Evolutionary conservation across 2,329 filamentous ascomycete species (phyloP).

Genomic region (Colletotrichum liaoningense): DNA sequence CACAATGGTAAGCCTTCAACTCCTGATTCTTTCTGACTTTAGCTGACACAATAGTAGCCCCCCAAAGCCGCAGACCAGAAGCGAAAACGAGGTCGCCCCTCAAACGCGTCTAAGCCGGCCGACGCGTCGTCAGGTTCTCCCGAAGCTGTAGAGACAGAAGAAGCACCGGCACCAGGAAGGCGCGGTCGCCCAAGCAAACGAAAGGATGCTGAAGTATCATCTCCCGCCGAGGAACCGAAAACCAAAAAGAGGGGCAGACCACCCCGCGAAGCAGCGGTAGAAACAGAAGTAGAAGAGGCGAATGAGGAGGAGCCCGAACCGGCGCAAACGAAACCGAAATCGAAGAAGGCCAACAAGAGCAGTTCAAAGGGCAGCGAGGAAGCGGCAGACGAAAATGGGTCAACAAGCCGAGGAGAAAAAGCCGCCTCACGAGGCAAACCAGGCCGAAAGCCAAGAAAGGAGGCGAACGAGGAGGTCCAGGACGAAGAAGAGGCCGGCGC

Average conservation of each 20-base stretch:
- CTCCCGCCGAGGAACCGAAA: slow-evolving; percentile 1
- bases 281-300: not conserved
- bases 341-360: not conserved
- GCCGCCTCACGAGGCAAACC: not conserved
- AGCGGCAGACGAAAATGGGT: not conserved
- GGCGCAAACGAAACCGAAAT: slow-evolving; percentile 1
- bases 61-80: slow-evolving; percentile 44
- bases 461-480: not conserved
- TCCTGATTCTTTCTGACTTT: not conserved
- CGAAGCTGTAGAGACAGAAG: slow-evolving; percentile 35
- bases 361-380: not conserved
- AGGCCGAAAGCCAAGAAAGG: slow-evolving; percentile 6
- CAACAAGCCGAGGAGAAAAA: not conserved
- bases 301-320: slow-evolving; percentile 1
- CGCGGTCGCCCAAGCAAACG: slow-evolving; percentile 42
- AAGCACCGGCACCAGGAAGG: slow-evolving; percentile 39
- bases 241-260: slow-evolving; percentile 25
- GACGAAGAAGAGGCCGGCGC: not conserved
- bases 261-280: not conserved
- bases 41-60: slow-evolving; percentile 17
- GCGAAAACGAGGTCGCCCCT: slow-evolving; percentile 56
- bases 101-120: slow-evolving; percentile 52
- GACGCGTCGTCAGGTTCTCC: slow-evolving; percentile 41
- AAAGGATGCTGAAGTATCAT: not conserved
- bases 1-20: slow-evolving; percentile 17